Evolutionary conservation across 2,329 filamentous ascomycete genomes (phyloP), one percentile per base, ranked within the genome.

Genomic region (Falciphora oryzae): DNA sequence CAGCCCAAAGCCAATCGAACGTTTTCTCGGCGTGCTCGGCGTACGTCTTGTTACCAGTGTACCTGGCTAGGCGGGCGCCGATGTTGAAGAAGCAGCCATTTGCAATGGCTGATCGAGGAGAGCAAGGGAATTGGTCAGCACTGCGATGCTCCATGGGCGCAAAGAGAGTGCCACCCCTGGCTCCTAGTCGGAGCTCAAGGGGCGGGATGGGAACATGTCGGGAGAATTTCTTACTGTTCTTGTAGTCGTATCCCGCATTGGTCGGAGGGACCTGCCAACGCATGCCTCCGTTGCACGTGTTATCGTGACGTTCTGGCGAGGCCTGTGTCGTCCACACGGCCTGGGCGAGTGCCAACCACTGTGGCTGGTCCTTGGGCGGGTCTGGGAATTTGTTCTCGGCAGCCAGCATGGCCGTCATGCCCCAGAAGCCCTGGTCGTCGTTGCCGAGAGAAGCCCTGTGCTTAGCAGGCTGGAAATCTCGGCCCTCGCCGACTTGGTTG

Each of bases 181-280:
- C 29, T 6, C 29, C 29, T 29, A 29, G 29, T 29, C 29, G 29
- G 29, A 29, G 3, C 29, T 3, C 29, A 6, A 29, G 29, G 29
- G 3, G 29, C 29, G 29, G 6, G 29, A 32, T 6, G 8, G 11
- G 32, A 13, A 32, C 11, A 32, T 32, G 5, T 13, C n/a, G n/a
- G 50, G 29, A 13, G 25, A 35, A 7, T 53, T 38, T 35, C 61
- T 38, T 35, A 63, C 59, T 73, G 71, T 88, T 88, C 75, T 88
- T 95, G 80, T 94, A 93, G 72, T 88, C 83, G 75, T 91, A 95
- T 14, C 91, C 91, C 28, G 80, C 81, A 72, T 93, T 92, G 68
- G 88, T 87, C 1, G 84, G 79, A 66, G 87, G 91, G 64, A 94
- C 88, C 78, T 95, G 91, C 90, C 90, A 93, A 70, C 89, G 82